Percentiles rank a stretch among this genome's conserved stretches.
Evolutionary conservation across 441 rosid genomes (phyloP).

Genomic region (Melastoma candidum): DNA sequence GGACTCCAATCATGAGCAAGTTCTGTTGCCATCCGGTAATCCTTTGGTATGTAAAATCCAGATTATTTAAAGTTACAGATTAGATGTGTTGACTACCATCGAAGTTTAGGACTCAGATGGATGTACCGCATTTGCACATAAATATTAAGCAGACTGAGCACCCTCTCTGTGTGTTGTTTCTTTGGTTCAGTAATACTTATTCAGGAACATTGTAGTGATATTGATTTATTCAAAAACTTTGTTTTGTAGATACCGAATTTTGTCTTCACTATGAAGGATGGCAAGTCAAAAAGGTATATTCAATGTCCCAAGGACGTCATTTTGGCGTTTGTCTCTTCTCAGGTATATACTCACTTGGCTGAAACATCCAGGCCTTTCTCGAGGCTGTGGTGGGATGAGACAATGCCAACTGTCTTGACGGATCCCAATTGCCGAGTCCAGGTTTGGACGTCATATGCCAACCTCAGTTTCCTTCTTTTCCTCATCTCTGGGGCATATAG

Average conservation of each 20-base stretch:
- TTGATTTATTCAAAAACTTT: neutral
- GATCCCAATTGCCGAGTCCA: conserved; percentile 51
- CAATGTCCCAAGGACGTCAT: conserved; percentile 3
- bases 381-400: conserved; percentile 98
- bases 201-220: neutral
- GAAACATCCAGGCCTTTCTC: conserved; percentile 56
- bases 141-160: too few relatives aligned
- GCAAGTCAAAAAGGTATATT: conserved; percentile 74
- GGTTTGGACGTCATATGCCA: conserved; percentile 25
- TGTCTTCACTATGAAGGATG: conserved; percentile 49
- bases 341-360: neutral
- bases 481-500: too few relatives aligned
- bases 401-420: conserved; percentile 73
- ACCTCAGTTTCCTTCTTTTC: too few relatives aligned
- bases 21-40: conserved; percentile 68
- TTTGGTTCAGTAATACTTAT: neutral
- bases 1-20: conserved; percentile 36
- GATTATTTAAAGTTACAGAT: neutral
- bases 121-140: too few relatives aligned
- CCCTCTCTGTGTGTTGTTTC: too few relatives aligned
- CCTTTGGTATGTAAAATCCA: conserved; percentile 45
- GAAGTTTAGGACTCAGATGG: too few relatives aligned
- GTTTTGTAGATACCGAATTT: conserved; percentile 56
- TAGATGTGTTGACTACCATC: neutral
- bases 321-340: conserved; percentile 3